phyloP scores from a whole-genome alignment of 345 rosid genomes.

The Raphanus raphanistrum region DNA sequence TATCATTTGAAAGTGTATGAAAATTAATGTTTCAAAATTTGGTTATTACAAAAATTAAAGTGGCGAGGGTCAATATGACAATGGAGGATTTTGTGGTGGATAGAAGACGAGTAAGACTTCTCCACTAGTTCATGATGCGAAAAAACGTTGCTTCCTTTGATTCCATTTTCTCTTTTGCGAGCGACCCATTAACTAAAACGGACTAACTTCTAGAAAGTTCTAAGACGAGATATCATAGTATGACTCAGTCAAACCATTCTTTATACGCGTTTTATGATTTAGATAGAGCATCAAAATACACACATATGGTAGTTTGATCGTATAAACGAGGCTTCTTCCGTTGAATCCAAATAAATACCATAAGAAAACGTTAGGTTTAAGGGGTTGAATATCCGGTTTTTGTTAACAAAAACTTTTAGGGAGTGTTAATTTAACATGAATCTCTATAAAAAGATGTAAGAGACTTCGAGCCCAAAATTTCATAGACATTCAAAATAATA shows the following conservation, averaged over 20 bases:
- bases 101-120: constrained; percentile 23
- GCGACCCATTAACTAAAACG: constrained; percentile 3
- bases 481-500: background rate
- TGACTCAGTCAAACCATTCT: background rate
- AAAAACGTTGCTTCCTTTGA: background rate
- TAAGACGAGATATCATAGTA: background rate
- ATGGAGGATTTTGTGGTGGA: constrained; percentile 12
- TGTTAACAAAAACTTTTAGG: background rate
- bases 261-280: background rate
- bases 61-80: background rate
- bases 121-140: constrained; percentile 19
- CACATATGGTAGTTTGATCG: background rate
- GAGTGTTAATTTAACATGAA: background rate
- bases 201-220: constrained; percentile 8
- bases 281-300: background rate
- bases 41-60: background rate
- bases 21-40: background rate
- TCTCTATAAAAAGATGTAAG: background rate
- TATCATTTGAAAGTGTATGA: background rate
- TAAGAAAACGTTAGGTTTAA: background rate
- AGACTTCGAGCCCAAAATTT: background rate
- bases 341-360: background rate
- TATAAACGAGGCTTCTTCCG: background rate
- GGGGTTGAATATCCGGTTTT: background rate
- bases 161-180: background rate